Percentiles rank a stretch among this genome's conserved stretches.
phyloP scores from a whole-genome alignment of 2,329 filamentous ascomycete genomes.

The Colletotrichum euphorbiae region DNA sequence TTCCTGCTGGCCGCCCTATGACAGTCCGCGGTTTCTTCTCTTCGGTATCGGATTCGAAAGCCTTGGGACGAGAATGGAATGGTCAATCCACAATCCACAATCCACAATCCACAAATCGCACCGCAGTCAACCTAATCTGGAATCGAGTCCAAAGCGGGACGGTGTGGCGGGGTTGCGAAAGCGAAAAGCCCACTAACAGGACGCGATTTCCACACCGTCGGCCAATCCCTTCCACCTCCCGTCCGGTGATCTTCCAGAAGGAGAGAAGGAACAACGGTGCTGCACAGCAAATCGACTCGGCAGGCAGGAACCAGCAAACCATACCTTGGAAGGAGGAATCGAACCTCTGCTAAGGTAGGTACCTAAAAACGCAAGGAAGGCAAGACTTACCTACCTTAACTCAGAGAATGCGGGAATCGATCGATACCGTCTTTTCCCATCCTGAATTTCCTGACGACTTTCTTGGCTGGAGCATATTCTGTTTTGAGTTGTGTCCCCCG shows the following conservation, averaged over 20 bases:
- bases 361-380: no score
- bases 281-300: no score
- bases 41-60: slow-evolving; percentile 8
- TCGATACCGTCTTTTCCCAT: slow-evolving; percentile 14
- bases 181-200: slow-evolving; percentile 13
- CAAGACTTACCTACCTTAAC: no score
- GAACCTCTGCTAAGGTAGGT: no score
- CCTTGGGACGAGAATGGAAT: neutral
- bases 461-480: slow-evolving; percentile 18
- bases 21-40: neutral
- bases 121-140: neutral
- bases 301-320: neutral
- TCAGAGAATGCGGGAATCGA: neutral
- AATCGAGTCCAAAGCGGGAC: slow-evolving; percentile 9
- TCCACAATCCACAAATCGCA: neutral
- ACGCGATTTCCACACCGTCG: neutral
- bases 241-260: slow-evolving; percentile 13
- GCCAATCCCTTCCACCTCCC: slow-evolving; percentile 17
- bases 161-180: slow-evolving; percentile 22
- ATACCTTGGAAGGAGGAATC: neutral
- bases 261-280: slow-evolving; percentile 5
- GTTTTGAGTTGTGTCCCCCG: slow-evolving; percentile 3
- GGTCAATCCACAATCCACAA: neutral
- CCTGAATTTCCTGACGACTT: neutral
- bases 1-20: neutral